Percentiles rank a stretch among this genome's conserved stretches.
Evolutionary conservation across 192 early-diverging fungal genomes (phyloP).

Genomic region (Coemansia sp.): DNA sequence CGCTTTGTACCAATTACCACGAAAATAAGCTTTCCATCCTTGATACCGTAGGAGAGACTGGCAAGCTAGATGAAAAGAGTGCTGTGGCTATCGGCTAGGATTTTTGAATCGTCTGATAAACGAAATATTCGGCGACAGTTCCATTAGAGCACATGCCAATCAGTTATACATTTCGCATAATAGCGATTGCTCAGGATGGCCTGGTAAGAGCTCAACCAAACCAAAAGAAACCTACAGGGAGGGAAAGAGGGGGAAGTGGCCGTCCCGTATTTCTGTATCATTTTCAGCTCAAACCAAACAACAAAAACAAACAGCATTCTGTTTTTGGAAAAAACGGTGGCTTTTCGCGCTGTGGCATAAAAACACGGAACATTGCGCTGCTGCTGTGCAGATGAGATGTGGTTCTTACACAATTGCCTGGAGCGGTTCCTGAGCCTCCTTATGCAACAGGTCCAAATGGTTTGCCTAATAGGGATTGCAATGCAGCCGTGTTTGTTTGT

Average conservation of each 20-base stretch:
- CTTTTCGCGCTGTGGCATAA: background rate
- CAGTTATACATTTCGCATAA: too few relatives aligned
- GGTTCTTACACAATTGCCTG: background rate
- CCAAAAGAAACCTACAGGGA: background rate
- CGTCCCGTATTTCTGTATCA: background rate
- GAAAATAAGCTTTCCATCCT: too few relatives aligned
- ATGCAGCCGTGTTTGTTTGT: too few relatives aligned
- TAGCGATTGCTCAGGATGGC: too few relatives aligned
- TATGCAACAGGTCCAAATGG: background rate
- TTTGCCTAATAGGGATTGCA: background rate
- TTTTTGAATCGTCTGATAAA: too few relatives aligned
- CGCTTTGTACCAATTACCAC: too few relatives aligned
- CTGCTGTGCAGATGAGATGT: background rate
- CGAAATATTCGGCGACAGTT: too few relatives aligned
- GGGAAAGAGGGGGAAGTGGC: background rate
- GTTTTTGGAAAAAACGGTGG: background rate
- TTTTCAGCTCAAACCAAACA: background rate
- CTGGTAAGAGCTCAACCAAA: too few relatives aligned
- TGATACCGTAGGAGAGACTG: too few relatives aligned
- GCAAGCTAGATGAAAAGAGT: too few relatives aligned
- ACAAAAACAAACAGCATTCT: background rate
- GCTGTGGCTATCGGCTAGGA: too few relatives aligned
- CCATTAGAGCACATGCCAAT: too few relatives aligned
- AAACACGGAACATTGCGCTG: background rate
- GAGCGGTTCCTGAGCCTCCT: background rate